These are phyloP conservation scores for Trichodelitschia bisporula DNA, from an alignment of 495 filamentous ascomycete species.

Conservation along the genomic window DNA sequence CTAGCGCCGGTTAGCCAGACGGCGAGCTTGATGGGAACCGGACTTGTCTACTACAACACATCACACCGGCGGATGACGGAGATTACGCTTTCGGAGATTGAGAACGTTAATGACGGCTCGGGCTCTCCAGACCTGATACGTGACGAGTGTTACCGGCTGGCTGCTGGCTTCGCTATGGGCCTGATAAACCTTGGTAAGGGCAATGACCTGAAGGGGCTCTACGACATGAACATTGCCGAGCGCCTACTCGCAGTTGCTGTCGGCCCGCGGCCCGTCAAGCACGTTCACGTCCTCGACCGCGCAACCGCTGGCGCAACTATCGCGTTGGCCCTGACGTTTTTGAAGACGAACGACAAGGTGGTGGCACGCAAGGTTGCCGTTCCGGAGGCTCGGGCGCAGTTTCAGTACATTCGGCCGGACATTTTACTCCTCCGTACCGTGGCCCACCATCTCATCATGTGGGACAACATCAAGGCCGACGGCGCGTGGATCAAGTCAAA, in stretches of 20 bases:
- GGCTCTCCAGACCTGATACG: constrained; percentile 43
- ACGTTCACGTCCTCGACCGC: constrained; percentile 78
- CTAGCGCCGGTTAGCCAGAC: constrained; percentile 86
- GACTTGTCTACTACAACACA: constrained; percentile 78
- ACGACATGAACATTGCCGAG: constrained; percentile 84
- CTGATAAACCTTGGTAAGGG: constrained; percentile 89
- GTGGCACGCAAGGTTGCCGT: constrained; percentile 83
- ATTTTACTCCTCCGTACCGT: constrained; percentile 75
- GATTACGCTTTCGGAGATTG: constrained; percentile 93
- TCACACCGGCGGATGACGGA: constrained; percentile 97
- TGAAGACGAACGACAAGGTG: constrained; percentile 83
- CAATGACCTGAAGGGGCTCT: constrained; percentile 61
- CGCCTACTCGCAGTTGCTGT: constrained; percentile 66
- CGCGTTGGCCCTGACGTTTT: constrained; percentile 81
- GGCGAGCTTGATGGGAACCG: constrained; percentile 92
- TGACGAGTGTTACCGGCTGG: constrained; percentile 82
- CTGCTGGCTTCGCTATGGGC: constrained; percentile 80
- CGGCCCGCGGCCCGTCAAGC: constrained; percentile 60
- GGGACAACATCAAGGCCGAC: constrained; percentile 51
- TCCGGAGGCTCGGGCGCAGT: constrained; percentile 67
- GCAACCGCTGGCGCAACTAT: constrained; percentile 77
- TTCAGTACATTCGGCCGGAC: constrained; percentile 87
- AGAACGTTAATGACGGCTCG: constrained; percentile 50
- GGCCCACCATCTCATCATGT: constrained; percentile 82
- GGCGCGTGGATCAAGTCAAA: constrained; percentile 49